Percentiles rank a stretch among this genome's conserved stretches.
Conservation (phyloP, 768 basidiomycete genomes). For the Porpolomopsis calyptriformis region DNA sequence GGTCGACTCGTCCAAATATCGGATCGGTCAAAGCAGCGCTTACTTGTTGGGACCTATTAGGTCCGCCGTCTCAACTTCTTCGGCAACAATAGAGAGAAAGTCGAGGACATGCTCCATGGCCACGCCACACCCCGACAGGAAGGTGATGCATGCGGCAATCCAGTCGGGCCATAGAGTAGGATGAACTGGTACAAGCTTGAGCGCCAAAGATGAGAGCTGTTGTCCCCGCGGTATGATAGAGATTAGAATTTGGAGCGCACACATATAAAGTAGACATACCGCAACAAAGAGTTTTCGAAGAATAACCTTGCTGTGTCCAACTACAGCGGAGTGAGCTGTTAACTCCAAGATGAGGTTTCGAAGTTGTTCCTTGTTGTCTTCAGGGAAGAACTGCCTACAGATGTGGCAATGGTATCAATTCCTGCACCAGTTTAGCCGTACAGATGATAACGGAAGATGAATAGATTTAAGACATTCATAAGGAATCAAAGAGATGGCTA, state of each 20-base stretch:
- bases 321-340: constrained; percentile 52
- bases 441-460: too few relatives aligned
- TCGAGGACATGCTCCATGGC: constrained; percentile 54
- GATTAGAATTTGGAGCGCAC: constrained; percentile 5
- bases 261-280: constrained; percentile 33
- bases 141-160: constrained; percentile 53
- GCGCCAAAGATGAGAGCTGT: constrained; percentile 57
- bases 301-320: constrained; percentile 55
- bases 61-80: constrained; percentile 71
- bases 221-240: not conserved
- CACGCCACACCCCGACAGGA: constrained; percentile 50
- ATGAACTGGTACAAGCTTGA: constrained; percentile 53
- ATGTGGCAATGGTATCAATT: not conserved
- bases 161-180: constrained; percentile 66
- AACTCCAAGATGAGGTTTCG: constrained; percentile 61
- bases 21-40: constrained; percentile 18
- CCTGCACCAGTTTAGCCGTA: not conserved
- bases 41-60: constrained; percentile 65
- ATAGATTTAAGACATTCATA: too few relatives aligned
- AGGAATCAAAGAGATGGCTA: too few relatives aligned
- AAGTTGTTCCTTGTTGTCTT: constrained; percentile 45
- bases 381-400: constrained; percentile 64
- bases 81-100: constrained; percentile 74
- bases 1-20: constrained; percentile 1
- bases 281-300: constrained; percentile 83